Evolutionary conservation across 1,139 yeast species (phyloP), one percentile per base, ranked within the genome.

Genomic region (Kodamaea plutei): DNA sequence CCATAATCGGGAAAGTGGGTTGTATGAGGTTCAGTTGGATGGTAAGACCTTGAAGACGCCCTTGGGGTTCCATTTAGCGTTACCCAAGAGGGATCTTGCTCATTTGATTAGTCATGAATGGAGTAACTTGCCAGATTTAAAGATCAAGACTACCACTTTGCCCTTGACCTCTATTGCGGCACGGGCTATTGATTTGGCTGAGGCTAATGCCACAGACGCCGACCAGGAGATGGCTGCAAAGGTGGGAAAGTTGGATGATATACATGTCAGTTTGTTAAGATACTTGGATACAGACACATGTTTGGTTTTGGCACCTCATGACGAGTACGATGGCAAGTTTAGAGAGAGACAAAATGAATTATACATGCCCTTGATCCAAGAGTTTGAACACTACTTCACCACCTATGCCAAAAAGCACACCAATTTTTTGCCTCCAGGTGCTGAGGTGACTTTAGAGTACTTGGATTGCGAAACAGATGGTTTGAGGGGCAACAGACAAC

Each of bases 231-330:
- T 71, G 36, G 56, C 68, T 13, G 72, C 78, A 19, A 79, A 79
- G 50, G 71, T 80, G 23, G 85, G 88, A 7, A 72, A 66, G 40
- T 58, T 75, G 29, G 70, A 69, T 5, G 76, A 72, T 34, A 69
- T 83, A 23, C 71, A 74, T 40, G 52, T 63, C 30, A 69, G 71
- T 39, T 53, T 91, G 41, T 62, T 89, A 47, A 78, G 91, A 36
- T 91, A 88, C 52, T 64, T 93, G 34, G 98, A 91, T 52, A 91
- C 98, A 1, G 98, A 91, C 54, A 88, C 97, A 2, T 65, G 95
- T 44, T 68, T 91, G 30, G 87, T 89, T 7, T 84, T 88, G 50
- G 77, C 96, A 2, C 93, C 96, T n/a, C 44, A 47, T 10, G 71
- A 67, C 28, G 97, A 91, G 54, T 88, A 84, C 51, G 91, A 84